Evolutionary conservation across 768 basidiomycete genomes (phyloP).

Genomic region (Tricholoma furcatifolium): DNA sequence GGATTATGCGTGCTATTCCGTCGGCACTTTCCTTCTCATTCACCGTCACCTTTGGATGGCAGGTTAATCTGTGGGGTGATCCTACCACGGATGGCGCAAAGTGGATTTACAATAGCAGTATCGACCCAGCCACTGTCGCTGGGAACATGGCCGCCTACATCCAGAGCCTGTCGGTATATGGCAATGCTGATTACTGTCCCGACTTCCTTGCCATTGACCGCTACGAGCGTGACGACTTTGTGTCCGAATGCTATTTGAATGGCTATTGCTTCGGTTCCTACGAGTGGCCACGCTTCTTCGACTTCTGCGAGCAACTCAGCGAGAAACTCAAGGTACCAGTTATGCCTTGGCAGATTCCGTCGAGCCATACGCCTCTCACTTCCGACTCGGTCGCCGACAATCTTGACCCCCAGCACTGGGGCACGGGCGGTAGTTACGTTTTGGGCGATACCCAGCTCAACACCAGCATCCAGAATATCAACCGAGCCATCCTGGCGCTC

Average conservation of each 20-base stretch:
- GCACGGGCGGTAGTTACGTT: neutral
- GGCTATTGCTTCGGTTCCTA: neutral
- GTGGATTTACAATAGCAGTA: neutral
- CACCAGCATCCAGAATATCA: neutral
- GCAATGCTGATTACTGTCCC: neutral
- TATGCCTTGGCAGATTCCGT: neutral
- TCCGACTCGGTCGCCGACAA: neutral
- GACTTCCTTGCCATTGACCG: neutral
- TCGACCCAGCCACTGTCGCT: neutral
- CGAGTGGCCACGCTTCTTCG: neutral
- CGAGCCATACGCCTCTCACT: neutral
- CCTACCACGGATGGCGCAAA: neutral
- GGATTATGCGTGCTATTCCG: neutral
- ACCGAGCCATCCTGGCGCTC: neutral
- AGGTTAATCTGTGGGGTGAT: neutral
- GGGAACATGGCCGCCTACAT: neutral
- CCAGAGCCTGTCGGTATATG: neutral
- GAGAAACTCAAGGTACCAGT: neutral
- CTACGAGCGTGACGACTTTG: neutral
- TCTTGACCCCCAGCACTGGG: neutral
- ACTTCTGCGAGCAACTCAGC: neutral
- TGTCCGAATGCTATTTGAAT: neutral
- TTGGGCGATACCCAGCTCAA: neutral
- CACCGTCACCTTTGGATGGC: neutral
- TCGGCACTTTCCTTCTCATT: neutral